Evolutionary conservation across 495 filamentous ascomycete species (phyloP).

Genomic region (Letharia lupina): DNA sequence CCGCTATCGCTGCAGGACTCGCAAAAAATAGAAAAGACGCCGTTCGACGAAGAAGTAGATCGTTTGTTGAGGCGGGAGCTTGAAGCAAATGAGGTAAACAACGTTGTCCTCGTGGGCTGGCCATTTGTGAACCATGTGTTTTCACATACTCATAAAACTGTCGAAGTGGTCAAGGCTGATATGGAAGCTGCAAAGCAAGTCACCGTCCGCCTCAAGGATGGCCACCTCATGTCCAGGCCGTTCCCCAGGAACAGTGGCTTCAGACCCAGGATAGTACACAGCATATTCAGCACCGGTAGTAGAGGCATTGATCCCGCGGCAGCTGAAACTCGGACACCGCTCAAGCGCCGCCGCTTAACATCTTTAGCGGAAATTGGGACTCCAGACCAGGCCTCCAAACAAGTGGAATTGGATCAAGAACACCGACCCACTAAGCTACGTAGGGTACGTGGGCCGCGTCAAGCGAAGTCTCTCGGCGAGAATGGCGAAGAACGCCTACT

Average conservation of each 20-base stretch:
- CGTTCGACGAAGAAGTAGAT: slow-evolving; percentile 18
- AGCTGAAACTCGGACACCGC: slow-evolving; percentile 5
- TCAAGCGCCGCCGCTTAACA: slow-evolving; percentile 18
- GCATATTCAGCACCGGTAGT: slow-evolving; percentile 4
- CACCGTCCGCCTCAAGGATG: background rate
- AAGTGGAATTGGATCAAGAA: background rate
- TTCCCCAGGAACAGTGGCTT: background rate
- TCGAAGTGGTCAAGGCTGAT: slow-evolving; percentile 5
- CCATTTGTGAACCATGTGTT: slow-evolving; percentile 23
- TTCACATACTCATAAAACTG: slow-evolving; percentile 18
- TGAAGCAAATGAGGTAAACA: slow-evolving; percentile 8
- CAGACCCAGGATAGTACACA: background rate
- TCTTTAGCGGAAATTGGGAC: background rate
- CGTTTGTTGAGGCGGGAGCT: slow-evolving; percentile 15
- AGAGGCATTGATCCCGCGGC: slow-evolving; percentile 7
- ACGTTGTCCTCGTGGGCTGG: slow-evolving; percentile 10
- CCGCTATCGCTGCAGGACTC: background rate
- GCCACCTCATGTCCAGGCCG: background rate
- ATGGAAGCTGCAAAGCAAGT: slow-evolving; percentile 6
- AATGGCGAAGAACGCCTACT: slow-evolving; percentile 40
- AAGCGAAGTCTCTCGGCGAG: slow-evolving; percentile 5
- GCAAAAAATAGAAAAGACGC: background rate
- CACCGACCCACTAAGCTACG: slow-evolving; percentile 13
- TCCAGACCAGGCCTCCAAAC: background rate
- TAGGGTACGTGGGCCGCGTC: slow-evolving; percentile 15